phyloP scores from a whole-genome alignment of 2,329 filamentous ascomycete species.

The Teratosphaeria gauchensis region DNA sequence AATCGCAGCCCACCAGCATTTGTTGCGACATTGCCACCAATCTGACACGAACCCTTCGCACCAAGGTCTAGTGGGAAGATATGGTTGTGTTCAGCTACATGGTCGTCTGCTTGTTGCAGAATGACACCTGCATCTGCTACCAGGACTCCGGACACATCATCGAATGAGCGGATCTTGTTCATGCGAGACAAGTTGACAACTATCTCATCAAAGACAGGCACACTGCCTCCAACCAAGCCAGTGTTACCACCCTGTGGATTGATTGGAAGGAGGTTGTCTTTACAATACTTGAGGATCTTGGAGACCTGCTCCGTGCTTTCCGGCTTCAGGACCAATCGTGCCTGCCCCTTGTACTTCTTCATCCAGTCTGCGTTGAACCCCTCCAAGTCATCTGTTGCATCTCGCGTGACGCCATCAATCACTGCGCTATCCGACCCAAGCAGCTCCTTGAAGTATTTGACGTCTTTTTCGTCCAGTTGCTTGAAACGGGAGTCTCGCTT shows the following conservation, averaged over 20 bases:
- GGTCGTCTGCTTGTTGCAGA: slow-evolving; percentile 79
- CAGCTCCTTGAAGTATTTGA: slow-evolving; percentile 71
- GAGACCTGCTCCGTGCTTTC: slow-evolving; percentile 78
- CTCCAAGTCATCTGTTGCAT: slow-evolving; percentile 71
- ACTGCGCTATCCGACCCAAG: slow-evolving; percentile 70
- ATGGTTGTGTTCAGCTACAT: slow-evolving; percentile 70
- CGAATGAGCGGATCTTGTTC: slow-evolving; percentile 85
- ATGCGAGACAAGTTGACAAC: slow-evolving; percentile 83
- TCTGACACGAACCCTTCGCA: slow-evolving; percentile 92
- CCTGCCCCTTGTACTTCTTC: slow-evolving; percentile 92
- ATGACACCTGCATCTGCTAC: slow-evolving; percentile 88
- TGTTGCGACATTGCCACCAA: slow-evolving; percentile 91
- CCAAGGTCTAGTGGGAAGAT: slow-evolving; percentile 96
- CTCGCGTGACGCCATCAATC: slow-evolving; percentile 69
- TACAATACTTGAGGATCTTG: slow-evolving; percentile 88
- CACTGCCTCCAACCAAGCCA: slow-evolving; percentile 85
- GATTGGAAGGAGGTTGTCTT: slow-evolving; percentile 81
- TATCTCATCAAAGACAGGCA: slow-evolving; percentile 97
- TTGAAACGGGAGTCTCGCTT: slow-evolving; percentile 70
- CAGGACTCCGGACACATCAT: slow-evolving; percentile 82
- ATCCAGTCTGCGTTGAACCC: slow-evolving; percentile 98
- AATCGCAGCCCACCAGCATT: slow-evolving; percentile 89
- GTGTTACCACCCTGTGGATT: slow-evolving; percentile 97
- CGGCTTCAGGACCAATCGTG: slow-evolving; percentile 78
- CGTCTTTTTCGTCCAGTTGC: slow-evolving; percentile 64